Evolutionary conservation across 2,329 filamentous ascomycete species (phyloP).

Genomic region (Alternaria gansuensis): DNA sequence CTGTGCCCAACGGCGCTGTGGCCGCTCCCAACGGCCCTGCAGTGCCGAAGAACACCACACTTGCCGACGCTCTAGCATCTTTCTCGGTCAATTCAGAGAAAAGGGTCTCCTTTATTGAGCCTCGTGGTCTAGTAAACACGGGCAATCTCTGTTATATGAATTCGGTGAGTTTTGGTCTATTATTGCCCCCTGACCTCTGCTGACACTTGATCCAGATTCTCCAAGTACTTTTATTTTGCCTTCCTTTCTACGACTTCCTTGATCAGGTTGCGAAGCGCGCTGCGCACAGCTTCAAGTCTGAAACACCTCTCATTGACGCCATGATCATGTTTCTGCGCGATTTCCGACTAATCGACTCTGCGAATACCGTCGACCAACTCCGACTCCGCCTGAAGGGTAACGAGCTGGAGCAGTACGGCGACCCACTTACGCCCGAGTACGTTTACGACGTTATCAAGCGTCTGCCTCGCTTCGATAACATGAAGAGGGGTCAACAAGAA

Average conservation of each 20-base stretch:
- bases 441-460: conserved; percentile 92
- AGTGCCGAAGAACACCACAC: conserved; percentile 65
- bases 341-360: conserved; percentile 86
- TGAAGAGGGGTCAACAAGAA: conserved; percentile 97
- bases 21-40: conserved; percentile 52
- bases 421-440: conserved; percentile 91
- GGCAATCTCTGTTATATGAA: conserved; percentile 99
- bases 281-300: conserved; percentile 90
- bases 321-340: conserved; percentile 98
- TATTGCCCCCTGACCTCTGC: not conserved
- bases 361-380: conserved; percentile 75
- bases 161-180: conserved; percentile 70
- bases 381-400: conserved; percentile 77
- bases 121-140: conserved; percentile 91
- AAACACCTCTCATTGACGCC: conserved; percentile 91
- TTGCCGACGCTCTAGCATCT: conserved; percentile 78
- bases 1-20: conserved; percentile 40
- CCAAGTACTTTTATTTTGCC: conserved; percentile 92
- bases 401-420: conserved; percentile 88
- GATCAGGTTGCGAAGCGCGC: conserved; percentile 85
- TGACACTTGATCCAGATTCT: conserved; percentile 72
- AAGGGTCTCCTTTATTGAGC: conserved; percentile 85
- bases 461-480: conserved; percentile 86
- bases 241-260: conserved; percentile 93
- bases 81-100: conserved; percentile 72